Evolutionary conservation across 305 asterid genomes (phyloP), one percentile per base, ranked within the genome.

Genomic region (Striga hermonthica): DNA sequence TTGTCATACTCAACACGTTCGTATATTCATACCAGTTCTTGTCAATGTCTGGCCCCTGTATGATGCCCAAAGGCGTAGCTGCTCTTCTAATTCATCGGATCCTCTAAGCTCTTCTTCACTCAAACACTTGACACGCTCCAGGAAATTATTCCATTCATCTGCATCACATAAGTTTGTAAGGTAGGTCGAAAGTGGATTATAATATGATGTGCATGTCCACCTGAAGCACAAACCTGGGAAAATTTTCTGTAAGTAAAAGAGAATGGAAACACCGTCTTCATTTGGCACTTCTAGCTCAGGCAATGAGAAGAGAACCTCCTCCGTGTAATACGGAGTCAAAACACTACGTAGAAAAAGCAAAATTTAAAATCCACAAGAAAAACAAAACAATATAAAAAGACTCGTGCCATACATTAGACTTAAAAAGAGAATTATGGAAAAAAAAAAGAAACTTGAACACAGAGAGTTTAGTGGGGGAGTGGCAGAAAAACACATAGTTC

Each of bases 111-210:
- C 96, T 16, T 82, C 87, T 73, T 86, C 95, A 40, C 64, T 78
- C 71, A 11, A n/a, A 64, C 96, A 80, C 1, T 81, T 72, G 62
- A 84, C 82, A 65, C 97, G 88, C 80, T 86, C 96, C 71, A 88
- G 81, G 65, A 90, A 88, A 79, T 90, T 88, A 74, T 68, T 86
- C 96, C 97, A 90, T 70, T 88, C 96, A 83, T 90, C 94, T 87
- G 78, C 61, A 70, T 43, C 37, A 57, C 9, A 50, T 50, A 4
- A 47, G 6, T 47, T 54, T 43, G 50, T 34, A 55, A 65, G 58
- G 38, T 43, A 13, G 15, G 68, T 52, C 50, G 64, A 63, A 44
- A 53, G 57, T 22, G 41, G 60, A 52, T 43, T 57, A 22, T 22
- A 35, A 34, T 9, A 65, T 31, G 10, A 52, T 31, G 60, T 54